Evolutionary conservation across 208 protist genomes (phyloP).

Genomic region (Borovskyia barvae): DNA sequence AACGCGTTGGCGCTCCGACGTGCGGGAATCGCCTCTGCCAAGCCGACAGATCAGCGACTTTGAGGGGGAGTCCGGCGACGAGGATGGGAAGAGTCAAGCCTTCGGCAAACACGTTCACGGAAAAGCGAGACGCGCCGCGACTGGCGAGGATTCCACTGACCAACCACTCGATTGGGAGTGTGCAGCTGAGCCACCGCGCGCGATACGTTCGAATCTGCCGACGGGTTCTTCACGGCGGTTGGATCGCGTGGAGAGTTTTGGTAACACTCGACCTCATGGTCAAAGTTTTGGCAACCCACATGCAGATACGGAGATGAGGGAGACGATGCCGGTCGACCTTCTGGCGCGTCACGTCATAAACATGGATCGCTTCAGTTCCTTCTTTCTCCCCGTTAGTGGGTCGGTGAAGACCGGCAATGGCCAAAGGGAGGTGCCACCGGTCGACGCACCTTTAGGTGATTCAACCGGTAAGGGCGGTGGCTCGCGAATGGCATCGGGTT

Average conservation of each 20-base stretch:
- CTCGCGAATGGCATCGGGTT: too few relatives aligned
- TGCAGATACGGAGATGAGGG: neutral
- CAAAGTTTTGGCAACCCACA: neutral
- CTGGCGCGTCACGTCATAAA: slow-evolving; percentile 30
- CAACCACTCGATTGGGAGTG: too few relatives aligned
- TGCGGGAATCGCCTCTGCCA: slow-evolving; percentile 14
- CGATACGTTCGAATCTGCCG: neutral
- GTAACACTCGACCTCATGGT: too few relatives aligned
- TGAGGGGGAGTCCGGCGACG: neutral
- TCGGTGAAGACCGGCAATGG: neutral
- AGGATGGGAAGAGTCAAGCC: neutral
- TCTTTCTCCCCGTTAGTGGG: slow-evolving; percentile 31
- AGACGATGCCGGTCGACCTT: neutral
- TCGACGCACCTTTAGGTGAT: neutral
- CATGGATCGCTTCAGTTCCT: slow-evolving; percentile 61
- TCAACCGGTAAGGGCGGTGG: too few relatives aligned
- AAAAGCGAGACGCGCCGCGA: too few relatives aligned
- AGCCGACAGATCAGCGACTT: neutral
- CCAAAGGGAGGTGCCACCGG: neutral
- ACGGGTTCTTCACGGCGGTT: neutral
- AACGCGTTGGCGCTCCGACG: slow-evolving; percentile 7
- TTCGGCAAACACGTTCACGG: too few relatives aligned
- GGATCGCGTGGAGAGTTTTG: neutral
- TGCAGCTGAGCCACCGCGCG: neutral
- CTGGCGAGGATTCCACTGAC: too few relatives aligned